Base-by-base conservation (phyloP, 2,329 filamentous ascomycete genomes). In the Monilinia polystroma region DNA sequence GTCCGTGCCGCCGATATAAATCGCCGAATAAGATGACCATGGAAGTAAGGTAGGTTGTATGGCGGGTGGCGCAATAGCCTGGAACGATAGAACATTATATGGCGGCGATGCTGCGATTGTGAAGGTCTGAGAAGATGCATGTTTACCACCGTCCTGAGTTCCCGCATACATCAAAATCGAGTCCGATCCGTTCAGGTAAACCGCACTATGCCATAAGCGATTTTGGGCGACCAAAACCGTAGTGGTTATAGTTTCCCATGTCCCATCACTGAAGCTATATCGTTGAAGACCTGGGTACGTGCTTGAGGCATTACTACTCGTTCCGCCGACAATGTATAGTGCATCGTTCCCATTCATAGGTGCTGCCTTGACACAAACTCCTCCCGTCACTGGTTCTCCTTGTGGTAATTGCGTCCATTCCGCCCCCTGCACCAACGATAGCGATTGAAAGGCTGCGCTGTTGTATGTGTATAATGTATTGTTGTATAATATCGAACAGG, bases 401-500 rank as follows among this genome's bases (percentile, higher is more conserved):
- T 83, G 84, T 0, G 83, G 74, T 71, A 95, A 77, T 71, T 82
- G 76, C 70, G 84, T 80, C 94, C 94, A 97, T 79, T 86, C 79
- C 59, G 87, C 90, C 62, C 90, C 90, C 71, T 87, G 78, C 70
- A 85, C 79, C 70, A 98, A 79, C 16, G 83, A 78, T 70, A 98
- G 79, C 11, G 90, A 90, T 76, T 93, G 86, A 73, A 98, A 93
- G 38, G 87, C 90, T 57, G 85, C 79, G 11, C 87, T 79, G 7
- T 92, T 91, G 77, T 92, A 96, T 56, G 90, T 88, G 80, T 96
- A 98, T 64, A 98, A 86, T 16, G 88, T 92, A 77, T 93, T 88
- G 76, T 93, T 83, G 80, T 91, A 83, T 69, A 97, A 84, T 75
- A 90, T 86, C 67, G 93, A 92, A 79, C 94, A 98, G 74, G 91